Base-by-base conservation (phyloP, 2,329 filamentous ascomycete species). In the Penicillium hordei region DNA sequence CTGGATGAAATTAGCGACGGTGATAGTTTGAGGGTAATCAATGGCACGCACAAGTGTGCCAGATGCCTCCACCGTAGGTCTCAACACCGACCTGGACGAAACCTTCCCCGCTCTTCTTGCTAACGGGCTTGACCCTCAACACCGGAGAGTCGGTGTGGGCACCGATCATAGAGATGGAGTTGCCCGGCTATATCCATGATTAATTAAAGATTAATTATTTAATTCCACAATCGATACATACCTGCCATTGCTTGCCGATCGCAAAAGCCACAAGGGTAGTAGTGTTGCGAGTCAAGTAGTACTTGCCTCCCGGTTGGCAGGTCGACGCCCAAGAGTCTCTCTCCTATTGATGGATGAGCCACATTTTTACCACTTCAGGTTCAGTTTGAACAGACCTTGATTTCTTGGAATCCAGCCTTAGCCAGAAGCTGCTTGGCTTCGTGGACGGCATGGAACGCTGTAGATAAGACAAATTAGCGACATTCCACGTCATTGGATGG, bases 31-130 rank as follows among this genome's bases (percentile, higher is more conserved):
- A 46, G n/a, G 34, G 39, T 9, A 10, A 7, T 48, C 7, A 21
- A 4, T n/a, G 9, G 46, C 23, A 63, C 69, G 49, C 60, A 80
- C 86, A 99, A 46, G 91, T 96, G 76, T 97, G 93, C 93, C 93
- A 97, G 70, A 97, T 88, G 55, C 94, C 94, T 60, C 94, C 94
- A 52, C 94, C 94, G 71, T 99, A 99, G 1, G 91, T 93, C 81
- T 99, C 94, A 51, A 97, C 93, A 52, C 93, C 94, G 57, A 99
- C 88, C 77, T 99, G 94, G 62, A 97, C 78, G 75, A 94, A 99
- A 13, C 93, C 93, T 63, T 90, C 89, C 55, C 85, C 87, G 70
- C 85, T 84, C 79, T 93, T 94, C 78, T 93, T 96, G 71, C 91
- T 96, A 42, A 96, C 88, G 13, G 94, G 94, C 81, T 99, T 99